Conservation (phyloP, 345 rosid genomes). For the Orychophragmus violaceus region DNA sequence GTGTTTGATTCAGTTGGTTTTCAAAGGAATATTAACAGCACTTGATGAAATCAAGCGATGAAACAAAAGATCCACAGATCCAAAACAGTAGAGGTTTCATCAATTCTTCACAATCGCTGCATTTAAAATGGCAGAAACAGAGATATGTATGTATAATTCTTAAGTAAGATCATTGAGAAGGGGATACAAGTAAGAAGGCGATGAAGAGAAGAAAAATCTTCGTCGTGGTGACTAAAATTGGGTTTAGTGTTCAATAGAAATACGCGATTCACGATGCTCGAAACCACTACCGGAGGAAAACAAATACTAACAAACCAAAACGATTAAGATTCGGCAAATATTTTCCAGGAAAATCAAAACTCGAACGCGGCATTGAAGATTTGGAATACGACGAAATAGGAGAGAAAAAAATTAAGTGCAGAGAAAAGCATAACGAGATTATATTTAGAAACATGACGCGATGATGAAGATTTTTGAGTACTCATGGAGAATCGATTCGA, state of each 20-base stretch:
- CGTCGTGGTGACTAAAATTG: no score
- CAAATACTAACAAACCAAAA: background rate
- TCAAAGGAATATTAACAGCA: background rate
- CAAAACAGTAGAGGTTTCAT: background rate
- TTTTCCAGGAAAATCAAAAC: background rate
- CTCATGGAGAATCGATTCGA: background rate
- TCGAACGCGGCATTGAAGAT: background rate
- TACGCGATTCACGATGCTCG: no score
- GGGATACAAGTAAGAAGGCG: no score
- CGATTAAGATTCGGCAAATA: background rate
- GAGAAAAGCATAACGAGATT: background rate
- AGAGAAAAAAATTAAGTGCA: background rate
- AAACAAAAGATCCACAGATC: constrained; percentile 6
- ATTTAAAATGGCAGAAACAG: background rate
- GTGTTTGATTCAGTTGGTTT: background rate
- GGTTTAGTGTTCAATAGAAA: no score
- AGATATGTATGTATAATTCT: background rate
- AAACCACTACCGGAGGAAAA: no score
- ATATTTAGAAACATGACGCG: background rate
- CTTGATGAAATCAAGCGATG: background rate
- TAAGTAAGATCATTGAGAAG: background rate
- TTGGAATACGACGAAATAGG: background rate
- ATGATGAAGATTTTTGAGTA: background rate
- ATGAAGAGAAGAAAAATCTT: no score
- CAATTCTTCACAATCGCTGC: background rate